phyloP scores from a whole-genome alignment of 108 stramenopile species.

The Mediolabrus comicus region DNA sequence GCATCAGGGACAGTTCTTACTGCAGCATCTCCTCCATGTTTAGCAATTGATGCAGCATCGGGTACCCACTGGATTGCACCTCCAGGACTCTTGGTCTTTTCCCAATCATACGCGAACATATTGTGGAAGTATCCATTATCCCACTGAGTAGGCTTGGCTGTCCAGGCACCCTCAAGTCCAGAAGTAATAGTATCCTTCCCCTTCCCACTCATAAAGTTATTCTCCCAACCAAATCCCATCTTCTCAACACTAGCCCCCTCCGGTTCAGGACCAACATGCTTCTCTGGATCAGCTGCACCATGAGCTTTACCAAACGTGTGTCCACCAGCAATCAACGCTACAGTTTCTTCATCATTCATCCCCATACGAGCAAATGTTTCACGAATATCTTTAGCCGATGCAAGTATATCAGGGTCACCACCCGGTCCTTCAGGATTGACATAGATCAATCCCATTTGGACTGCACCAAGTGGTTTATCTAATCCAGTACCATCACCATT shows the following conservation, averaged over 20 bases:
- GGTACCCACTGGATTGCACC: conserved; percentile 79
- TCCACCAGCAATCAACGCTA: conserved; percentile 80
- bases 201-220: conserved; percentile 54
- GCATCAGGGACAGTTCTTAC: conserved; percentile 64
- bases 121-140: conserved; percentile 74
- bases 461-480: conserved; percentile 72
- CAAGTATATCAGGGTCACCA: conserved; percentile 64
- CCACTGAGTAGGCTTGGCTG: conserved; percentile 63
- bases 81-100: conserved; percentile 65
- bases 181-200: conserved; percentile 70
- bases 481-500: too few relatives aligned
- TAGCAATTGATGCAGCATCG: conserved; percentile 20
- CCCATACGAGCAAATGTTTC: conserved; percentile 77
- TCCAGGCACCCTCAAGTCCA: conserved; percentile 82
- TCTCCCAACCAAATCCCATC: conserved; percentile 78
- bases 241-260: conserved; percentile 64
- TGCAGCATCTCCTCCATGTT: conserved; percentile 29
- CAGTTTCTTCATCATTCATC: conserved; percentile 79
- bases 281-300: conserved; percentile 61
- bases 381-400: conserved; percentile 72
- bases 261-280: conserved; percentile 66
- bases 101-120: conserved; percentile 73
- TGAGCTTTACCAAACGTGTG: conserved; percentile 84
- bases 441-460: conserved; percentile 81
- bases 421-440: conserved; percentile 85